phyloP scores from a whole-genome alignment of 176 grass and related monocot species.

The Chrysopogon serrulatus region DNA sequence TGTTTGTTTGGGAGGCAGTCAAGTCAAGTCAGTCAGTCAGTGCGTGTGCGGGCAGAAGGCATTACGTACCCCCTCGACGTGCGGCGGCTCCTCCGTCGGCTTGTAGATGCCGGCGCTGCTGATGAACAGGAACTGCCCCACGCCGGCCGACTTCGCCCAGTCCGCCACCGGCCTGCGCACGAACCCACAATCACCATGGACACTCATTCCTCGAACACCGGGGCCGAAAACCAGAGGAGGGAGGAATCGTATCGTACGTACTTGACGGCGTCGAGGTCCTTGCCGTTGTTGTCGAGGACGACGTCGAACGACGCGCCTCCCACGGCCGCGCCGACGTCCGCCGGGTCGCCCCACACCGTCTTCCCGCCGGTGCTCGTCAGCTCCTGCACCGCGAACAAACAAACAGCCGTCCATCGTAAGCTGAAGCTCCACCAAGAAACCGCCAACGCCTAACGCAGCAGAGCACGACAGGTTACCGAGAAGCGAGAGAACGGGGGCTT shows the following conservation, averaged over 20 bases:
- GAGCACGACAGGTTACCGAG: constrained; percentile 43
- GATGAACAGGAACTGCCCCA: constrained; percentile 81
- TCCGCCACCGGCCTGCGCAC: constrained; percentile 71
- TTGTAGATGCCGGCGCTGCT: constrained; percentile 93
- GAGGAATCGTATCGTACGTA: constrained; percentile 5
- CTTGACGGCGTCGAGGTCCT: constrained; percentile 91
- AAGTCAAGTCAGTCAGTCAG: no score
- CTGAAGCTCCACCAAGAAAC: not conserved
- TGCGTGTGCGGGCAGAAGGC: no score
- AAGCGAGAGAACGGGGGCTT: constrained; percentile 87
- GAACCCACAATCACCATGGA: not conserved
- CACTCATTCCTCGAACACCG: not conserved
- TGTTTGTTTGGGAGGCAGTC: no score
- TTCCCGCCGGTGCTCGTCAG: constrained; percentile 63
- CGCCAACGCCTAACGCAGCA: not conserved
- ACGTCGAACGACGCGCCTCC: constrained; percentile 55
- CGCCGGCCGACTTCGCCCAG: constrained; percentile 70
- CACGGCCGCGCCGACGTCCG: constrained; percentile 46
- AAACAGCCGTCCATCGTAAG: not conserved
- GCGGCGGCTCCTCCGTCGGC: constrained; percentile 54
- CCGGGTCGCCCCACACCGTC: constrained; percentile 73
- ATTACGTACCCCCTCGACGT: constrained; percentile 68
- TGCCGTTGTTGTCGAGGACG: constrained; percentile 93
- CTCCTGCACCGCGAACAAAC: constrained; percentile 38
- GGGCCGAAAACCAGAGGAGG: not conserved